Base-by-base conservation (phyloP, 1,139 yeast species). In the Blastobotrys apis region DNA sequence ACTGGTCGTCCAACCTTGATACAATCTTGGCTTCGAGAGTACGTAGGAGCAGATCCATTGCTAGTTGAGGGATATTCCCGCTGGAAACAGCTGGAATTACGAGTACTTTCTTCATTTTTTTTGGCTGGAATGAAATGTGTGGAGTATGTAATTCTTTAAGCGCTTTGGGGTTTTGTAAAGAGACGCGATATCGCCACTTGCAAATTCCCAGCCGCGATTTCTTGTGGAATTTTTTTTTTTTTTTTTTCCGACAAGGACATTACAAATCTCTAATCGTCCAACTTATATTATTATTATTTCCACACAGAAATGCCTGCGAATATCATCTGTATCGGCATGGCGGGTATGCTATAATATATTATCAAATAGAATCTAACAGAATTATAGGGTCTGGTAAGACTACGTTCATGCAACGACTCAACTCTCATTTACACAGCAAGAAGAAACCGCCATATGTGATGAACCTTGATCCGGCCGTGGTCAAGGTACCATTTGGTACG, bases 391-490 rank as follows among this genome's bases (percentile, higher is more conserved):
- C 94, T 43, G 98, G 99, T 57, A 94, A 94, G 67, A 92, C 99
- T 68, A 94, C 98, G 2, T 92, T 94, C 64, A 83, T 94, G 88
- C 99, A 94, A 64, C 72, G 98, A 50, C 70, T 94, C 48, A 92
- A 90, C 66, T 79, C 97, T 1, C 95, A 92, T 63, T 71, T 92
- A 35, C 95, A 90, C 58, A 51, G 84, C 34, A 73, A 80, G 53
- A 69, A 76, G 46, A 71, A 76, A 47, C 76, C 83, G 6, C 85
- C 88, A 8, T 94, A 94, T 65, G 94, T 92, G 31, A 78, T 94
- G 50, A 94, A 94, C 62, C 72, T 94, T 41, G 99, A 94, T 67
- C 99, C 99, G 0, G 98, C 98, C 0, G 98, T 92, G 20, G 68
- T 85, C 52, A 86, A 83, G 54, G 82, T 88, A 10, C 98, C 98